Evolutionary conservation across 164 flowering plant genomes (phyloP).

Genomic region (Nelumbo lutea): DNA sequence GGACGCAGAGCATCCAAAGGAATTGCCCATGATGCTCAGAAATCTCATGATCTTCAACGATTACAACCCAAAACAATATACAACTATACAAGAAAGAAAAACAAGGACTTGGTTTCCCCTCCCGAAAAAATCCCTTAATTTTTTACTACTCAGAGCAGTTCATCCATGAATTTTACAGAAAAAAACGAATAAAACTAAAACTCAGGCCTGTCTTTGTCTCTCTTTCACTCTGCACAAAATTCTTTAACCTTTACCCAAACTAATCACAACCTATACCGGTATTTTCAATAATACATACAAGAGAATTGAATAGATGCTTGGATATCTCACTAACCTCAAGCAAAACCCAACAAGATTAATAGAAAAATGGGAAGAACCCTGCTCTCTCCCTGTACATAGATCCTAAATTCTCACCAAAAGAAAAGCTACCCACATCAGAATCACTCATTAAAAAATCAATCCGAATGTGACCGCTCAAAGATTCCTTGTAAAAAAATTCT

Average conservation of each 20-base stretch:
- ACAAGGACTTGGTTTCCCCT: not conserved
- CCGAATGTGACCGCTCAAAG: not conserved
- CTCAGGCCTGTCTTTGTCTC: not conserved
- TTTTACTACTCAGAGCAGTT: not conserved
- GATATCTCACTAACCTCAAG: constrained; percentile 14
- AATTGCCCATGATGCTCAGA: constrained; percentile 48
- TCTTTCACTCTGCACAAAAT: not conserved
- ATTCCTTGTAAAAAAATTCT: constrained; percentile 11
- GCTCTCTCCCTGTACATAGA: constrained; percentile 4
- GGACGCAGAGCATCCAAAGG: constrained; percentile 95
- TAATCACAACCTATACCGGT: constrained; percentile 9
- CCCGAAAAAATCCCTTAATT: not conserved
- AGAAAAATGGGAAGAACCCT: not conserved
- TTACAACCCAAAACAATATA: not conserved
- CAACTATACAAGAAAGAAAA: not conserved
- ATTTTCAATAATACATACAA: not conserved
- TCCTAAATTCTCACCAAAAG: constrained; percentile 11
- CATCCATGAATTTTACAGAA: too few species aligned
- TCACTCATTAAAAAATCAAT: constrained; percentile 7
- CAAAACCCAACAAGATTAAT: not conserved
- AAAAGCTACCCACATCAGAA: constrained; percentile 20
- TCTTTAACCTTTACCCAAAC: not conserved
- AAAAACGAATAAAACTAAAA: not conserved
- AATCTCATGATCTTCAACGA: constrained; percentile 39
- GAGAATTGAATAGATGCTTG: constrained; percentile 17